These are phyloP conservation scores for Trypanosoma theileri DNA, from an alignment of 208 protist genomes.

Conservation along the genomic window DNA sequence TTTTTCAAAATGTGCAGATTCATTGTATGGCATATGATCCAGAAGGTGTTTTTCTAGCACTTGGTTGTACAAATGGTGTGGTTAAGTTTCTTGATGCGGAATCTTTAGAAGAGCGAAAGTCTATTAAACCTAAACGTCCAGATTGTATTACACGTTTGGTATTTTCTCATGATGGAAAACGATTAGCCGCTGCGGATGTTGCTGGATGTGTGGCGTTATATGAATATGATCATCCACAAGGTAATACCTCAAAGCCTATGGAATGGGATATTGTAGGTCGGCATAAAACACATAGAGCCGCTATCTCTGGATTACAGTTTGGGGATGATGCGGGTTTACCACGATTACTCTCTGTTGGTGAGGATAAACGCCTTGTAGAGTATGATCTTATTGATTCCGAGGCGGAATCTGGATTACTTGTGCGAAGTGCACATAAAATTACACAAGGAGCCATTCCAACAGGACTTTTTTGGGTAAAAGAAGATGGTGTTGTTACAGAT, in stretches of 20 bases:
- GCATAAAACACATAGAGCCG: slow-evolving; percentile 87
- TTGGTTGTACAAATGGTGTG: slow-evolving; percentile 92
- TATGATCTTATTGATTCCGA: slow-evolving; percentile 92
- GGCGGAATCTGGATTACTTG: slow-evolving; percentile 79
- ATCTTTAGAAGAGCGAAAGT: slow-evolving; percentile 79
- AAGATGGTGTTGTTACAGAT: slow-evolving; percentile 33
- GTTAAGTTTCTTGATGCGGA: slow-evolving; percentile 91
- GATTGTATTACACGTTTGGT: slow-evolving; percentile 71
- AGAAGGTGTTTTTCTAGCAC: slow-evolving; percentile 70
- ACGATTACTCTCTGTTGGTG: slow-evolving; percentile 91
- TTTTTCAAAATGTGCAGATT: slow-evolving; percentile 84
- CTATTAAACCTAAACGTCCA: slow-evolving; percentile 71
- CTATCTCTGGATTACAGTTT: slow-evolving; percentile 92
- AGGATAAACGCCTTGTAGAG: slow-evolving; percentile 93
- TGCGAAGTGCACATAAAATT: slow-evolving; percentile 86
- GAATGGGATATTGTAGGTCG: slow-evolving; percentile 93
- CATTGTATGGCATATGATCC: slow-evolving; percentile 89
- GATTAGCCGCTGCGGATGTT: slow-evolving; percentile 79
- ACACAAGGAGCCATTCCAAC: slow-evolving; percentile 90
- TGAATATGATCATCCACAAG: slow-evolving; percentile 55
- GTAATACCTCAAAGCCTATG: slow-evolving; percentile 50
- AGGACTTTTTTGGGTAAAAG: slow-evolving; percentile 81
- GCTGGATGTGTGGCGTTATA: slow-evolving; percentile 91
- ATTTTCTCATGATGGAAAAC: slow-evolving; percentile 81
- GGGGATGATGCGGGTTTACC: slow-evolving; percentile 37